phyloP scores from a whole-genome alignment of 768 basidiomycete species.

The Amanita pallidorosea region DNA sequence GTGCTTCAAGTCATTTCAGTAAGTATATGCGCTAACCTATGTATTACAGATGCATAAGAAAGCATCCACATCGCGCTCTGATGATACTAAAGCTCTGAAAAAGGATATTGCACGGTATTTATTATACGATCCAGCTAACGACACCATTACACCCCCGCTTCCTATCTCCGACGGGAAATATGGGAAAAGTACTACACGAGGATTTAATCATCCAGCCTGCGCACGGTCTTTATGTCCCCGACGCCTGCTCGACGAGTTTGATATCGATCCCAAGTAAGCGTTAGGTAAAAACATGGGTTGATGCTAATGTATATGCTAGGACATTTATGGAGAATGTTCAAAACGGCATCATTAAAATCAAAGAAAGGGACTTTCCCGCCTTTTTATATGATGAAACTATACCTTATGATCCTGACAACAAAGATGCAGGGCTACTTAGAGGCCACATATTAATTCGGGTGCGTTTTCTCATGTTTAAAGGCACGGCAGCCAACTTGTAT shows the following conservation, averaged over 20 bases:
- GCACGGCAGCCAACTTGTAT: no score
- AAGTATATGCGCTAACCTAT: no score
- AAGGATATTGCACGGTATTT: background rate
- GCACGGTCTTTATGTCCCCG: background rate
- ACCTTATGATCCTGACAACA: background rate
- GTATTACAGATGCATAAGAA: no score
- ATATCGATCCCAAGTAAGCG: background rate
- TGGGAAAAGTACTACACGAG: background rate
- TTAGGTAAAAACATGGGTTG: no score
- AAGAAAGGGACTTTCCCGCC: background rate
- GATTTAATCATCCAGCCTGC: background rate
- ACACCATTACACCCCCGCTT: no score
- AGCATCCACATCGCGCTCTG: no score
- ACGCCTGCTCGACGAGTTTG: background rate
- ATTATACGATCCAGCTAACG: no score
- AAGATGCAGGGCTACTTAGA: background rate
- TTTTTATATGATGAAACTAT: background rate
- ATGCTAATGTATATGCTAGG: background rate
- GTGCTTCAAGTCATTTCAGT: background rate
- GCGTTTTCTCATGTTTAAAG: background rate
- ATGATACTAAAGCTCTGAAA: no score
- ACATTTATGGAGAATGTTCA: background rate
- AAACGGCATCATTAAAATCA: background rate
- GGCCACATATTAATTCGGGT: background rate
- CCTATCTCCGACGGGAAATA: no score